These are phyloP conservation scores for Jatropha podagrica DNA, from an alignment of 441 rosid species.

Conservation along the genomic window DNA sequence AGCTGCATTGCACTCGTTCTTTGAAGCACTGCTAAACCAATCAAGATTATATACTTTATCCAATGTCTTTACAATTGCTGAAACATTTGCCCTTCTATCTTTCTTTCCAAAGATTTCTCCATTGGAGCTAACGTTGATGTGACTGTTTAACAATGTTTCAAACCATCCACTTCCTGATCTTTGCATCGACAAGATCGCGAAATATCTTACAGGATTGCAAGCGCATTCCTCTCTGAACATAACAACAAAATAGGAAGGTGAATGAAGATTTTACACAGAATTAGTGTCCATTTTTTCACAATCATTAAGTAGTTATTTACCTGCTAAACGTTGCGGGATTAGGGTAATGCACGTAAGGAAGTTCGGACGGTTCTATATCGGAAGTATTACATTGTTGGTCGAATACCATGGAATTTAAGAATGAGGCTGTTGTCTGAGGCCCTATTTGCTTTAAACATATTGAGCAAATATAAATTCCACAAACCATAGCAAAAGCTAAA, in stretches of 20 bases:
- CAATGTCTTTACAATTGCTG: conserved; percentile 40
- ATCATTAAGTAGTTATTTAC: conserved; percentile 11
- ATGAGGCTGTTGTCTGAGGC: conserved; percentile 11
- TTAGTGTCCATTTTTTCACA: no score
- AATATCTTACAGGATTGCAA: conserved; percentile 48
- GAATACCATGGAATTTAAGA: conserved; percentile 22
- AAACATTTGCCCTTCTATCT: conserved; percentile 41
- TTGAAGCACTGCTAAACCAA: conserved; percentile 57
- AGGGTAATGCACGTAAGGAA: conserved; percentile 43
- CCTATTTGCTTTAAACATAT: conserved; percentile 44
- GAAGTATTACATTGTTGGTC: conserved; percentile 25
- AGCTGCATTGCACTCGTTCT: conserved; percentile 60
- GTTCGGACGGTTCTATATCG: conserved; percentile 22
- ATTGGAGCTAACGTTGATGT: conserved; percentile 54
- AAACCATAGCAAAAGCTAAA: conserved; percentile 39
- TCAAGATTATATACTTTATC: conserved; percentile 52
- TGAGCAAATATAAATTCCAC: conserved; percentile 48
- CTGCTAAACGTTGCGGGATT: conserved; percentile 48
- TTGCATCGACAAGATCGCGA: conserved; percentile 60
- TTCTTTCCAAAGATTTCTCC: conserved; percentile 50
- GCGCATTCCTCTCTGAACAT: conserved; percentile 44
- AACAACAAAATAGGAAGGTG: background rate
- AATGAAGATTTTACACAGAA: background rate
- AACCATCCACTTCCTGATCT: conserved; percentile 76
- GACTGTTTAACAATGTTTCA: conserved; percentile 57